Conservation (phyloP, 257 asterid genomes). For the Solanum sparsipilum region DNA sequence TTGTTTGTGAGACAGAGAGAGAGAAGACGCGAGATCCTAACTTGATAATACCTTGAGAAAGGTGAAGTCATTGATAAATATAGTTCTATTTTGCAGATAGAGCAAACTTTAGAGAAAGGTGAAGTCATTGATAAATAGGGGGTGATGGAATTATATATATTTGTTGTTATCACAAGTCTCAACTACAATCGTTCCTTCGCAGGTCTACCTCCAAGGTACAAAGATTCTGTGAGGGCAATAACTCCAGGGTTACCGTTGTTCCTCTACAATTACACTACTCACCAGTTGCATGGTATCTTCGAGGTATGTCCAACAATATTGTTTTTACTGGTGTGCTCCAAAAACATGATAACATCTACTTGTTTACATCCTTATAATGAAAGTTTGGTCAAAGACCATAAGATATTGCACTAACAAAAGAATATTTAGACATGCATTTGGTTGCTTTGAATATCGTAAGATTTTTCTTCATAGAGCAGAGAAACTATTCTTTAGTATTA, state of each 20-base stretch:
- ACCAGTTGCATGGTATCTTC: constrained; percentile 89
- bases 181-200: neutral
- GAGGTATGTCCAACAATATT: constrained; percentile 37
- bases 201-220: constrained; percentile 92
- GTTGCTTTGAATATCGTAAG: neutral
- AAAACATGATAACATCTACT: neutral
- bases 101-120: neutral
- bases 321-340: neutral
- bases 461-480: neutral
- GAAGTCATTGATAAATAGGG: neutral
- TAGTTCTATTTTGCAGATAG: neutral
- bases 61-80: no score
- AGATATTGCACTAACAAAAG: neutral
- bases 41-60: neutral
- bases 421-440: neutral
- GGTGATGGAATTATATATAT: neutral
- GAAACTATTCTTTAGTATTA: neutral
- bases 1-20: neutral
- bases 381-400: neutral
- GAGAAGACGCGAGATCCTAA: neutral
- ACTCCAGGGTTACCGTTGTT: constrained; percentile 95
- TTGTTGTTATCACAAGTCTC: neutral
- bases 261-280: constrained; percentile 88
- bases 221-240: constrained; percentile 93
- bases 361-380: neutral